A percentile compares a stretch with the other conserved stretches of the same genome.
These are phyloP conservation scores for Gossypium mustelinum DNA, from an alignment of 345 rosid species.

Conservation along the genomic window DNA sequence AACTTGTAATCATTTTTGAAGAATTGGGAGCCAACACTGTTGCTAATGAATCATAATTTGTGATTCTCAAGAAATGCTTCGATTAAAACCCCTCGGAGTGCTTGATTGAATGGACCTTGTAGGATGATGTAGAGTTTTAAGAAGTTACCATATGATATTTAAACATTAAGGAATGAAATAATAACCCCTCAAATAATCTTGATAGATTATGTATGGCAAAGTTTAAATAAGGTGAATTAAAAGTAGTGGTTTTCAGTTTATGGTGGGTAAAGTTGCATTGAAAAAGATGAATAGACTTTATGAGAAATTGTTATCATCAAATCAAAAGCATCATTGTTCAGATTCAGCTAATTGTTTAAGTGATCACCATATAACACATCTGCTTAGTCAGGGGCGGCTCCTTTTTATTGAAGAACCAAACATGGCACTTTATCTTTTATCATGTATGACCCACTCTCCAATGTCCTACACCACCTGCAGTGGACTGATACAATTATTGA, in stretches of 20 bases:
- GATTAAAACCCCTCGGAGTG: no score
- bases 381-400: not conserved
- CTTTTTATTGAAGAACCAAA: not conserved
- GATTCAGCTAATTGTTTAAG: not conserved
- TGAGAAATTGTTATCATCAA: conserved; percentile 4
- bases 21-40: not conserved
- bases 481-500: conserved; percentile 13
- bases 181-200: no score
- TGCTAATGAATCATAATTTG: not conserved
- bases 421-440: not conserved
- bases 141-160: no score
- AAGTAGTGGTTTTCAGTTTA: not conserved
- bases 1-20: not conserved
- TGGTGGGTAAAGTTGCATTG: conserved; percentile 8
- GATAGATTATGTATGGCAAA: no score
- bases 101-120: no score
- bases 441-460: not conserved
- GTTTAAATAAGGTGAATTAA: no score
- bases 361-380: not conserved
- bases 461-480: conserved; percentile 12
- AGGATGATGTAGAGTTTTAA: no score
- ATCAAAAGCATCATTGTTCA: not conserved
- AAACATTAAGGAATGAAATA: no score
- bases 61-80: no score
- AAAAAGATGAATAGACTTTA: not conserved